Conservation (phyloP, 345 rosid species). For the Melaleuca quinquenervia region DNA sequence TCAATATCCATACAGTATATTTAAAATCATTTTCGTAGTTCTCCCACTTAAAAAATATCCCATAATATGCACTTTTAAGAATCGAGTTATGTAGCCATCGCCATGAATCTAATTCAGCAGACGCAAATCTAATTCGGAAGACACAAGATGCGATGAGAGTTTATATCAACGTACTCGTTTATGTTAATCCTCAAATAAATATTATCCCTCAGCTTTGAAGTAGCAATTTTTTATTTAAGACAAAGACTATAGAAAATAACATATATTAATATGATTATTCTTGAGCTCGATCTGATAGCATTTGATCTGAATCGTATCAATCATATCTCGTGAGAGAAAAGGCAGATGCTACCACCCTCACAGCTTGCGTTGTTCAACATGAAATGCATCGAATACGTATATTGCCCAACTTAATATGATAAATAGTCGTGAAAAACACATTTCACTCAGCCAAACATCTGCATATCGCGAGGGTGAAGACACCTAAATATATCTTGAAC, state of each 20-base stretch:
- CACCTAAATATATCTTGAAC: neutral
- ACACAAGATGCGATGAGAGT: neutral
- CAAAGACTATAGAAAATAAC: neutral
- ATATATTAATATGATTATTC: neutral
- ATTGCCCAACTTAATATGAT: neutral
- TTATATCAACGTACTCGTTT: neutral
- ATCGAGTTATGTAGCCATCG: neutral
- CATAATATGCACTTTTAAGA: neutral
- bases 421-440: neutral
- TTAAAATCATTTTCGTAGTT: neutral
- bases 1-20: neutral
- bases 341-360: neutral
- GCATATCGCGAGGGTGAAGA: neutral
- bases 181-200: neutral
- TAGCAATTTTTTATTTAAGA: neutral
- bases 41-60: neutral
- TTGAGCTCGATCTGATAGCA: neutral
- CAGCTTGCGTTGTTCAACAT: neutral
- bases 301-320: neutral
- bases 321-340: neutral
- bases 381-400: neutral
- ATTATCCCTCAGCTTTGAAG: neutral
- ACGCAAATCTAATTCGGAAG: neutral
- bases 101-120: neutral
- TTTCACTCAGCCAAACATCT: neutral